These are phyloP conservation scores for Cicer arietinum DNA, from an alignment of 306 rosid genomes.

Conservation along the genomic window DNA sequence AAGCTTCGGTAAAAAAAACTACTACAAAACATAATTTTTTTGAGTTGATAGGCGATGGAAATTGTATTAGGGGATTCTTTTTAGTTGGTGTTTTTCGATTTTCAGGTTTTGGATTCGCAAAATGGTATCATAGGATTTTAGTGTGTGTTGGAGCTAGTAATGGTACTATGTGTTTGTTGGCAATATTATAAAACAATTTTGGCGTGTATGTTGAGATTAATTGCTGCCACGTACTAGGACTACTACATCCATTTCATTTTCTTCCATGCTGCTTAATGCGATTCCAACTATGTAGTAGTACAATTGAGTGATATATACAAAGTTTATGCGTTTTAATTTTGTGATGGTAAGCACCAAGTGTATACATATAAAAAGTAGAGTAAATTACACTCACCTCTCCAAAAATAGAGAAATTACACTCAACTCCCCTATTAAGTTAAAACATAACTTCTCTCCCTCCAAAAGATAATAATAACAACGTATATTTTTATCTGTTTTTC, in stretches of 20 bases:
- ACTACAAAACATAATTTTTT: no score
- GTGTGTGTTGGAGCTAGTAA: conserved; percentile 35
- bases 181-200: conserved; percentile 1
- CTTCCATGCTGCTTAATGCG: conserved; percentile 2
- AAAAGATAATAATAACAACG: no score
- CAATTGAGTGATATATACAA: background rate
- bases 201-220: conserved; percentile 9
- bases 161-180: background rate
- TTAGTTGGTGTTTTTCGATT: no score
- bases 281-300: background rate
- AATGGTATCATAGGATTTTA: conserved; percentile 41
- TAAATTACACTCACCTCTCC: no score
- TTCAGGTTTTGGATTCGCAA: background rate
- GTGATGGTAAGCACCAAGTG: background rate
- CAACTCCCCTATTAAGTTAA: no score
- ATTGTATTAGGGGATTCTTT: no score
- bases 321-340: background rate
- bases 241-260: conserved; percentile 4
- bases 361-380: no score
- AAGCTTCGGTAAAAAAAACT: no score
- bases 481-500: no score
- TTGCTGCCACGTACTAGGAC: background rate
- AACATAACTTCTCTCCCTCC: no score
- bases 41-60: no score
- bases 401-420: no score